Conservation (phyloP, 2,329 filamentous ascomycete species). For the Aspergillus bombycis region DNA sequence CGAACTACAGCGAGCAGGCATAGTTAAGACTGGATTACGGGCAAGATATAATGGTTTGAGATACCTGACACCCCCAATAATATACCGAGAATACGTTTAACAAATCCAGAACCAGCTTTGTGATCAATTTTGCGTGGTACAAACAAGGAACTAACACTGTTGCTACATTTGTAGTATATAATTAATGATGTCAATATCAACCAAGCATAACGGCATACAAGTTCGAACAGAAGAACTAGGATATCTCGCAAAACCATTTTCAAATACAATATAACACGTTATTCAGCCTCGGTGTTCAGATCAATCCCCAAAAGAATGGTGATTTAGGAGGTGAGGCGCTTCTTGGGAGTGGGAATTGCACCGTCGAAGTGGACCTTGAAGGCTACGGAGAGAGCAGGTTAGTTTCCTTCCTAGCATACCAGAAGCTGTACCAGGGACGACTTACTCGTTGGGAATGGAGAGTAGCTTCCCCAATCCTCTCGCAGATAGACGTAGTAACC, state of each 20-base stretch:
- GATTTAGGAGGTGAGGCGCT: constrained; percentile 9
- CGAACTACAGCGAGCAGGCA: not conserved
- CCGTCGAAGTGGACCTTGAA: constrained; percentile 51
- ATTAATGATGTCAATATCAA: not conserved
- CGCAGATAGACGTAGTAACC: constrained; percentile 66
- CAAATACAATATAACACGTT: not conserved
- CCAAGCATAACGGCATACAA: not conserved
- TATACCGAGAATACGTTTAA: not conserved
- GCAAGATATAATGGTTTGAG: not conserved
- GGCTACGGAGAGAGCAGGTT: constrained; percentile 30
- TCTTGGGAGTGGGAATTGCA: constrained; percentile 31
- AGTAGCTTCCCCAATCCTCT: constrained; percentile 65
- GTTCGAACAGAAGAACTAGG: constrained; percentile 4
- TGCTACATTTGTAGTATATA: not conserved
- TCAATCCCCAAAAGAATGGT: not conserved
- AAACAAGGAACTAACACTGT: not conserved
- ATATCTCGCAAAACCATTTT: constrained; percentile 13
- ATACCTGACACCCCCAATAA: not conserved
- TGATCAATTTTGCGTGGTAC: not conserved
- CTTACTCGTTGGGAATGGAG: constrained; percentile 54
- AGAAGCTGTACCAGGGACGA: not conserved
- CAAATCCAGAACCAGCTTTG: not conserved
- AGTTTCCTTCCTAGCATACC: constrained; percentile 9
- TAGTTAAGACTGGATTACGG: not conserved
- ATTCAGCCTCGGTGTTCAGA: not conserved